Evolutionary conservation across 2,329 filamentous ascomycete species (phyloP).

Genomic region (Penicillium sp.): DNA sequence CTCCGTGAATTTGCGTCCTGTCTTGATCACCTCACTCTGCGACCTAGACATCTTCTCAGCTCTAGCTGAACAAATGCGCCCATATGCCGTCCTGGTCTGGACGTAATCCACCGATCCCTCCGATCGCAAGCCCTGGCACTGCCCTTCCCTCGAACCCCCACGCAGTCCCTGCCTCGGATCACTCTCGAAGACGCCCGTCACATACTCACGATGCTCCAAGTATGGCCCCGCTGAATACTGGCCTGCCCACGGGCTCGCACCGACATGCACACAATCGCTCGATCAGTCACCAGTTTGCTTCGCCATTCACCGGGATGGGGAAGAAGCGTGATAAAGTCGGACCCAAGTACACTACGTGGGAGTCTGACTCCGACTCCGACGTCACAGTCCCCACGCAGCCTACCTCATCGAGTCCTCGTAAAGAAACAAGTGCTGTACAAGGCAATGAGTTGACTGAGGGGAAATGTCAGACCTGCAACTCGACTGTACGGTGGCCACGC

Average conservation of each 20-base stretch:
- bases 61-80: conserved; percentile 24
- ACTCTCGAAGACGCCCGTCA: conserved; percentile 18
- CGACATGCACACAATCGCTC: conserved; percentile 58
- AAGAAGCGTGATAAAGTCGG: conserved; percentile 55
- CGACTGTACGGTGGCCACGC: conserved; percentile 74
- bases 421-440: conserved; percentile 36
- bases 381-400: conserved; percentile 32
- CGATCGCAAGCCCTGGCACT: conserved; percentile 21
- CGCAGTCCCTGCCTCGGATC: conserved; percentile 17
- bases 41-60: background rate
- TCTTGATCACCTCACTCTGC: background rate
- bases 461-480: conserved; percentile 82
- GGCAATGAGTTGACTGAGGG: conserved; percentile 65
- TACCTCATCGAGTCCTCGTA: conserved; percentile 40
- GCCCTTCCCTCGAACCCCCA: conserved; percentile 20
- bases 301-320: conserved; percentile 59
- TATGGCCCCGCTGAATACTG: conserved; percentile 21
- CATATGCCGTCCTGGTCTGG: conserved; percentile 39
- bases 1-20: conserved; percentile 8
- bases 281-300: conserved; percentile 76
- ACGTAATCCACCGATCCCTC: conserved; percentile 31
- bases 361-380: conserved; percentile 47
- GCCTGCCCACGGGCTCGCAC: conserved; percentile 13
- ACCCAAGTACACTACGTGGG: conserved; percentile 41
- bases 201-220: conserved; percentile 27